Percentiles rank a stretch among this genome's conserved stretches.
Evolutionary conservation across 2,329 filamentous ascomycete species (phyloP).

Genomic region (Microsporum canis): DNA sequence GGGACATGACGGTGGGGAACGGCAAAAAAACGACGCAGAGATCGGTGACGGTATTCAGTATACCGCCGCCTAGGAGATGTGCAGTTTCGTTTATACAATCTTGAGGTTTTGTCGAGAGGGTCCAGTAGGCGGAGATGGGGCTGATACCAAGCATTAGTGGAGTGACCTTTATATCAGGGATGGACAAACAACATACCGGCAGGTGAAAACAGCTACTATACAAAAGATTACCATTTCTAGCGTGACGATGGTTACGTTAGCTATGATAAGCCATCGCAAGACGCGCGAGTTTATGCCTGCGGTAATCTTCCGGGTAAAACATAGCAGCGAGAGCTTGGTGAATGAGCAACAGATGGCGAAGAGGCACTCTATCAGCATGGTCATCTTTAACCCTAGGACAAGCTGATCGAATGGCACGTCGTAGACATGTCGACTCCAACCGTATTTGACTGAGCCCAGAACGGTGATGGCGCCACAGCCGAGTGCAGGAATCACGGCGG

Average conservation of each 20-base stretch:
- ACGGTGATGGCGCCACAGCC: neutral
- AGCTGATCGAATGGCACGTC: neutral
- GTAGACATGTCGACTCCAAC: neutral
- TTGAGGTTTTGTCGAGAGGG: neutral
- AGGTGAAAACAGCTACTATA: neutral
- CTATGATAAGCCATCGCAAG: neutral
- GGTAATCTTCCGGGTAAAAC: neutral
- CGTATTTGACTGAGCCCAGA: neutral
- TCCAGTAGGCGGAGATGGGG: neutral
- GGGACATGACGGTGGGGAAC: neutral
- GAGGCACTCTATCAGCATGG: neutral
- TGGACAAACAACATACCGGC: neutral
- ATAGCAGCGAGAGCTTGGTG: slow-evolving; percentile 1
- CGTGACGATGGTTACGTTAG: neutral
- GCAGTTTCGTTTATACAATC: neutral
- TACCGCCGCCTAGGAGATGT: neutral
- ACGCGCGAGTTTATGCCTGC: neutral
- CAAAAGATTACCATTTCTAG: neutral
- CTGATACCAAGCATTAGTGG: neutral
- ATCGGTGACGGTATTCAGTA: neutral
- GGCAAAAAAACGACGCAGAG: neutral
- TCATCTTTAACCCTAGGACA: neutral
- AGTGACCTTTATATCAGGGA: neutral
- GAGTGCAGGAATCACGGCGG: neutral
- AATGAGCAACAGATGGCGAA: neutral